These are phyloP conservation scores for Zoysia pacifica DNA, from an alignment of 176 grass and related monocot species.

Conservation along the genomic window DNA sequence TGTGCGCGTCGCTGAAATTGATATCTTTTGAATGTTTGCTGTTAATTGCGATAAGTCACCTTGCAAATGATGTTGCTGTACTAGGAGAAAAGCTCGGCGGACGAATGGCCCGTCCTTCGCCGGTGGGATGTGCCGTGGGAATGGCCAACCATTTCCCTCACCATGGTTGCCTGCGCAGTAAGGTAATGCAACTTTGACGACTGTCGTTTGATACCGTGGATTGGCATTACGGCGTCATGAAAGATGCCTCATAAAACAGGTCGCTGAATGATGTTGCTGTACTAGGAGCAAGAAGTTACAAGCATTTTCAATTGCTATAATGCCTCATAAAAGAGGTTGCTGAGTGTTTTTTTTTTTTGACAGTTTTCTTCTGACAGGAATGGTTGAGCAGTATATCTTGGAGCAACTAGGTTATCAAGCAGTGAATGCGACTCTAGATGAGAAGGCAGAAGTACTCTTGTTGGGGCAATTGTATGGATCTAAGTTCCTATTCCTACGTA, in stretches of 20 bases:
- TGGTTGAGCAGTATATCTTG: conserved; percentile 60
- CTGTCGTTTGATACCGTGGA: not conserved
- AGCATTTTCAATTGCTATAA: conserved; percentile 4
- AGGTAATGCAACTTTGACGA: conserved; percentile 41
- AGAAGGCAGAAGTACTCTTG: conserved; percentile 85
- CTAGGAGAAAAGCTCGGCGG: conserved; percentile 42
- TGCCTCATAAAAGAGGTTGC: not conserved
- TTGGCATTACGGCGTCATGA: not conserved
- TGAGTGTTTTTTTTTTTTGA: conserved; percentile 67
- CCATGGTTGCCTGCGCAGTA: conserved; percentile 77
- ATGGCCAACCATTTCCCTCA: conserved; percentile 81
- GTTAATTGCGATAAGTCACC: not conserved
- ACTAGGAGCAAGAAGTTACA: not conserved
- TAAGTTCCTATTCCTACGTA: conserved; percentile 16
- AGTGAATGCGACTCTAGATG: conserved; percentile 61
- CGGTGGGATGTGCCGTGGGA: conserved; percentile 91
- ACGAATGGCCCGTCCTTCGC: conserved; percentile 54
- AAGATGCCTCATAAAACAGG: not conserved
- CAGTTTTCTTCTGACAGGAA: conserved; percentile 89
- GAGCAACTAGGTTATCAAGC: conserved; percentile 68
- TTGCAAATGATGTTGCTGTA: conserved; percentile 2
- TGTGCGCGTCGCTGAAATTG: not conserved
- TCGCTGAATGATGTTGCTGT: conserved; percentile 43
- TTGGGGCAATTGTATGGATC: conserved; percentile 71
- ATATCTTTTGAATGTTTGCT: not conserved